Evolutionary conservation across 2,329 filamentous ascomycete genomes (phyloP).

Genomic region (Pseudocercospora eumusae): DNA sequence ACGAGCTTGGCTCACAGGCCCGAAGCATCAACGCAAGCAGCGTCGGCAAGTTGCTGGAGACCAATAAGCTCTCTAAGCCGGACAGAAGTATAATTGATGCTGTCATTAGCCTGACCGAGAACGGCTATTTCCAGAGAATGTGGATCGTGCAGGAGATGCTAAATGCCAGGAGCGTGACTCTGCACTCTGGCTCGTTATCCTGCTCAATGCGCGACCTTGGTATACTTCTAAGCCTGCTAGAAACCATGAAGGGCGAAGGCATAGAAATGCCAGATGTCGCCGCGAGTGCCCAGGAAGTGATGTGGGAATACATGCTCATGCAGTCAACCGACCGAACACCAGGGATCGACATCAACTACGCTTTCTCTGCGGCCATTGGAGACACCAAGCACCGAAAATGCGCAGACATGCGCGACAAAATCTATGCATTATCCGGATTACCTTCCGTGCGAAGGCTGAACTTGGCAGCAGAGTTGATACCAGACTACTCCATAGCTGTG

Average conservation of each 20-base stretch:
- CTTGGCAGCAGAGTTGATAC: neutral
- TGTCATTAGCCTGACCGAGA: neutral
- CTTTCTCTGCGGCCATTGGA: neutral
- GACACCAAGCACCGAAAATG: neutral
- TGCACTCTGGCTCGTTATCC: neutral
- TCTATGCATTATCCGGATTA: neutral
- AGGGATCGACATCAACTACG: neutral
- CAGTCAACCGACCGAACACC: neutral
- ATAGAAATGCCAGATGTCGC: neutral
- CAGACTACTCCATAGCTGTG: neutral
- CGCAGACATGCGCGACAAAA: neutral
- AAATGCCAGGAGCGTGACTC: neutral
- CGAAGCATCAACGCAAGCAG: neutral
- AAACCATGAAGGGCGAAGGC: neutral
- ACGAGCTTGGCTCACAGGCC: neutral
- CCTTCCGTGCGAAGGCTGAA: neutral
- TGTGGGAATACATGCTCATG: neutral
- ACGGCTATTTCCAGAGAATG: neutral
- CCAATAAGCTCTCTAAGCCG: neutral
- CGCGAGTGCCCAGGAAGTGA: neutral
- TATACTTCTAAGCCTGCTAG: neutral
- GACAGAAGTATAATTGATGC: neutral
- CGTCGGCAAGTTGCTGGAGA: neutral
- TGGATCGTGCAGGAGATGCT: neutral
- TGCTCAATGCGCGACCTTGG: neutral